phyloP scores from a whole-genome alignment of 2,329 filamentous ascomycete species.

The Davidsoniella eucalypti region DNA sequence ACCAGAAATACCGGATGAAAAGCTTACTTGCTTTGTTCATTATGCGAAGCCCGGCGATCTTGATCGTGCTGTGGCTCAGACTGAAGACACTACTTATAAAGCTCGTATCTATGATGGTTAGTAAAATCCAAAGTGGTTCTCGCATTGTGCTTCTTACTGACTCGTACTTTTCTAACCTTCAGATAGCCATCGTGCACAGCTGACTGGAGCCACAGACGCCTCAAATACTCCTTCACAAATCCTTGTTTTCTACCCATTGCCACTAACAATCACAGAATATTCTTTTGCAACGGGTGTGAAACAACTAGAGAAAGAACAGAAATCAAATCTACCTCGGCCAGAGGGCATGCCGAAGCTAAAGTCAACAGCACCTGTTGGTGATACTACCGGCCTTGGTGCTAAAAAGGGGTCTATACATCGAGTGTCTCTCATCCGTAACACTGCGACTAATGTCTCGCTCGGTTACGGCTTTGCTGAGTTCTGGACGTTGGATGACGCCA shows the following conservation, averaged over 20 bases:
- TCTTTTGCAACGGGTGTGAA: slow-evolving; percentile 55
- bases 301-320: slow-evolving; percentile 49
- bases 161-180: slow-evolving; percentile 10
- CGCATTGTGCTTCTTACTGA: not conserved
- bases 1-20: slow-evolving; percentile 24
- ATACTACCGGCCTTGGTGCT: slow-evolving; percentile 48
- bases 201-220: slow-evolving; percentile 33
- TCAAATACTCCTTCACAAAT: slow-evolving; percentile 53
- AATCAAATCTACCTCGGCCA: slow-evolving; percentile 16
- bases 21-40: slow-evolving; percentile 24
- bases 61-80: not conserved
- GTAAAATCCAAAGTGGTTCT: not conserved
- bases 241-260: slow-evolving; percentile 55
- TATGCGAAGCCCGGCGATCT: slow-evolving; percentile 20
- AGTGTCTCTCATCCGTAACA: slow-evolving; percentile 61
- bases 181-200: slow-evolving; percentile 18
- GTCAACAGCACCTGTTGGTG: slow-evolving; percentile 38
- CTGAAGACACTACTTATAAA: not conserved
- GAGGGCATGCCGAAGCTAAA: slow-evolving; percentile 37
- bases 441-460: slow-evolving; percentile 54
- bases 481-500: slow-evolving; percentile 56
- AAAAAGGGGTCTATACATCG: slow-evolving; percentile 58
- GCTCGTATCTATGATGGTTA: not conserved
- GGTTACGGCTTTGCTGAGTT: slow-evolving; percentile 78
- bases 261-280: slow-evolving; percentile 54